phyloP scores from a whole-genome alignment of 129 eudicot genomes.

The Calendula officinalis region DNA sequence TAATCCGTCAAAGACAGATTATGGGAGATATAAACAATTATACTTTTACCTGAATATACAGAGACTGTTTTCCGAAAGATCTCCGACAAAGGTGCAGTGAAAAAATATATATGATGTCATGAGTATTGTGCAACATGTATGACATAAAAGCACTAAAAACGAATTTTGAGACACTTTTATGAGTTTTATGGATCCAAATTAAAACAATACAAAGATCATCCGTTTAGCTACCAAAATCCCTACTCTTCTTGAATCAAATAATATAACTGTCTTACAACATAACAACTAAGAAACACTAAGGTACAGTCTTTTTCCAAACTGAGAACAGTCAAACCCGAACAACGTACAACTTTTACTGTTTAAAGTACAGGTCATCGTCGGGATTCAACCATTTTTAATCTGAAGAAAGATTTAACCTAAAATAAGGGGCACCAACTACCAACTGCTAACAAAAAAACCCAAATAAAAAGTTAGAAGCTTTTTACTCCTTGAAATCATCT shows the following conservation, averaged over 20 bases:
- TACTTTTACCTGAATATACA: too few species aligned
- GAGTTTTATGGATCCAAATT: slow-evolving; percentile 3
- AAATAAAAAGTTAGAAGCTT: slow-evolving; percentile 19
- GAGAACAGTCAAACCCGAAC: slow-evolving; percentile 16
- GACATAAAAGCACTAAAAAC: background rate
- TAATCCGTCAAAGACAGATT: too few species aligned
- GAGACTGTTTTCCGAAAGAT: too few species aligned
- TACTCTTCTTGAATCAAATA: slow-evolving; percentile 18
- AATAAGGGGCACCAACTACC: background rate
- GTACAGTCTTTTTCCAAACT: background rate
- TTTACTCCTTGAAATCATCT: slow-evolving; percentile 93
- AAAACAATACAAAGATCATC: slow-evolving; percentile 1
- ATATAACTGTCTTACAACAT: slow-evolving; percentile 14
- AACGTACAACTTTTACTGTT: slow-evolving; percentile 17
- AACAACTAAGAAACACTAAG: slow-evolving; percentile 1
- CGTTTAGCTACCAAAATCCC: slow-evolving; percentile 32
- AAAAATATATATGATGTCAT: too few species aligned
- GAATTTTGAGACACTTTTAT: background rate
- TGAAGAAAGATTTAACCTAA: slow-evolving; percentile 5
- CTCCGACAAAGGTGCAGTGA: too few species aligned
- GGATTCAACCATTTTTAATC: slow-evolving; percentile 11
- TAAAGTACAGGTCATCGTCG: slow-evolving; percentile 12
- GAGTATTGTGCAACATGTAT: too few species aligned
- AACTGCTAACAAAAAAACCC: background rate
- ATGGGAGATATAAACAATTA: too few species aligned